These are phyloP conservation scores for Pleurozium schreberi DNA, from an alignment of 225 moss, liverwort and hornwort genomes.

Conservation along the genomic window DNA sequence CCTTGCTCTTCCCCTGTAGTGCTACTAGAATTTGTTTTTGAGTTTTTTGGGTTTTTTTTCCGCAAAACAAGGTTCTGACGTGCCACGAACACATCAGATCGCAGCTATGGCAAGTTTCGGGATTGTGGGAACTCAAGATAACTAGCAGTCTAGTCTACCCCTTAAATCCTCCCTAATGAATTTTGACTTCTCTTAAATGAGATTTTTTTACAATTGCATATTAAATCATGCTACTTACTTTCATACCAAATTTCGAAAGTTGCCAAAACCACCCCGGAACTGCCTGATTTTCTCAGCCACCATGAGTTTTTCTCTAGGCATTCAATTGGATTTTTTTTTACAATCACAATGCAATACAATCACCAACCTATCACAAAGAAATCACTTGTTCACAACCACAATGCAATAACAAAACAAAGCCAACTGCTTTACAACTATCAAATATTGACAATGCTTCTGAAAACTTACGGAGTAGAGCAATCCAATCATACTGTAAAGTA, in stretches of 20 bases:
- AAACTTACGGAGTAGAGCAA: not conserved
- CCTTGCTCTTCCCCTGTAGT: too few relatives aligned
- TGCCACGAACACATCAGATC: too few relatives aligned
- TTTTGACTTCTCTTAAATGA: not conserved
- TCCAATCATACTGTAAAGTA: not conserved
- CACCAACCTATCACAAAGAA: not conserved
- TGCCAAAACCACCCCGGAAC: not conserved
- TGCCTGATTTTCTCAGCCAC: accelerated
- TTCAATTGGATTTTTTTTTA: too few relatives aligned
- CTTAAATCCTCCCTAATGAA: too few relatives aligned
- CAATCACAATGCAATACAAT: not conserved
- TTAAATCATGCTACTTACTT: not conserved
- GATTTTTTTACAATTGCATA: not conserved
- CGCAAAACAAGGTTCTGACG: too few relatives aligned
- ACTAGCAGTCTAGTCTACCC: too few relatives aligned
- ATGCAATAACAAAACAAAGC: not conserved
- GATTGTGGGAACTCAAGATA: too few relatives aligned
- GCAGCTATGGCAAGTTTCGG: too few relatives aligned
- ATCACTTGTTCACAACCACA: not conserved
- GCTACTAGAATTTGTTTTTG: too few relatives aligned
- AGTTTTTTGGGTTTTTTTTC: too few relatives aligned
- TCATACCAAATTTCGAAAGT: not conserved
- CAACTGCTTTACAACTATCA: not conserved
- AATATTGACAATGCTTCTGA: not conserved
- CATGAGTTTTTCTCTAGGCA: not conserved